Base-by-base conservation (phyloP, 257 asterid genomes). In the Verbascum thapsus region DNA sequence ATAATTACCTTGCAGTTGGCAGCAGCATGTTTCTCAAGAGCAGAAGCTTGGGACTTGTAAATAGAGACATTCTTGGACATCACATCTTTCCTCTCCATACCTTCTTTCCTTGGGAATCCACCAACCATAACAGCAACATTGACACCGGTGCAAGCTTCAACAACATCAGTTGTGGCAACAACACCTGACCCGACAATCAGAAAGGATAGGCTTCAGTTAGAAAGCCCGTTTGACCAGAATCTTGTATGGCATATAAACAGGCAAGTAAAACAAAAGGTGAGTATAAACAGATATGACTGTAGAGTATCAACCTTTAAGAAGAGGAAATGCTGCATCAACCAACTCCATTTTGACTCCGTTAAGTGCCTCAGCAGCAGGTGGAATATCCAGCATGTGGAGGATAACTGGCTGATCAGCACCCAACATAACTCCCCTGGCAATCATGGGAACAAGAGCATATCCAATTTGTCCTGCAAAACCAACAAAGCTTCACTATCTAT, bases 31-130 rank as follows among this genome's bases (percentile, higher is more conserved):
- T 84, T 75, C 86, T 91, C 96, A 55, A 91, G 95, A 43, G 98
- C 98, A 71, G 95, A 84, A 22, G 96, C 96, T 71, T 90, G 98
- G 51, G 98, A 76, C 80, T 90, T 87, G 87, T 90, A 90, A 65
- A 90, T 90, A 45, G 96, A 85, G 52, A 91, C 98, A 44, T 91
- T 91, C 88, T 91, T 91, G 10, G 98, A 68, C 98, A 91, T 91
- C 54, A 91, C 98, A 70, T 91, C 98, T 74, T 91, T 88, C 80
- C 98, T 82, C 45, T 91, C 98, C 96, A 91, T 91, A 51, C 98
- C 96, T 74, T 91, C 98, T 75, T 91, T 91, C 82, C 98, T 85
- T 0, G 98, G 98, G 85, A 91, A 91, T 3, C 98, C 98, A 68
- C 96, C 98, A 72, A 91, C 98, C 98, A 91, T 88, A 15, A 91